Evolutionary conservation across 2,329 filamentous ascomycete species (phyloP).

Genomic region (Ciborinia camelliae): DNA sequence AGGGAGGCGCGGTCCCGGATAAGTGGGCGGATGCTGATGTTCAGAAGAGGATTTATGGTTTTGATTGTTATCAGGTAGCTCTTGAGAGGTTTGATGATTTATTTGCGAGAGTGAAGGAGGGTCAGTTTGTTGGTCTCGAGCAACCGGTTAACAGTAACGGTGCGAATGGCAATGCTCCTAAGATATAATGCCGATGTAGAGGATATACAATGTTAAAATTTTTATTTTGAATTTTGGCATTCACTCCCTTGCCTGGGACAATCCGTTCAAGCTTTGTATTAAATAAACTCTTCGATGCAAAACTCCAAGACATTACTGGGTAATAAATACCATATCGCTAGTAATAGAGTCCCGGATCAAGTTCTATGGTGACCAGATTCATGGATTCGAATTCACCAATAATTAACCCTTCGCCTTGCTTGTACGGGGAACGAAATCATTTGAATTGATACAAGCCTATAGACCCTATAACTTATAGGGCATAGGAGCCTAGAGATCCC

Average conservation of each 20-base stretch:
- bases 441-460: too few species aligned
- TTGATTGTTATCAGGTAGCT: slow-evolving; percentile 21
- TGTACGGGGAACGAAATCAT: too few species aligned
- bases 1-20: slow-evolving; percentile 51
- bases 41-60: slow-evolving; percentile 58
- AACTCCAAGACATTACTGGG: neutral
- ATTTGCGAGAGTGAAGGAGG: slow-evolving; percentile 11
- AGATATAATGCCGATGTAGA: neutral
- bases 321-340: neutral
- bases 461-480: too few species aligned
- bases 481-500: too few species aligned
- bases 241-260: too few species aligned
- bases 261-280: neutral
- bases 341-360: neutral
- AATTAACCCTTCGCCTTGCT: too few species aligned
- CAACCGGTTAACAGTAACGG: neutral
- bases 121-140: neutral
- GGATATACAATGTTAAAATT: neutral
- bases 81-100: slow-evolving; percentile 19
- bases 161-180: neutral
- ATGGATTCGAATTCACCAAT: too few species aligned
- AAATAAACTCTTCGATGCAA: neutral
- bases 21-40: slow-evolving; percentile 70
- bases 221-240: neutral
- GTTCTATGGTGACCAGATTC: too few species aligned